phyloP scores from a whole-genome alignment of 768 basidiomycete species.

The Mycena galericulata region DNA sequence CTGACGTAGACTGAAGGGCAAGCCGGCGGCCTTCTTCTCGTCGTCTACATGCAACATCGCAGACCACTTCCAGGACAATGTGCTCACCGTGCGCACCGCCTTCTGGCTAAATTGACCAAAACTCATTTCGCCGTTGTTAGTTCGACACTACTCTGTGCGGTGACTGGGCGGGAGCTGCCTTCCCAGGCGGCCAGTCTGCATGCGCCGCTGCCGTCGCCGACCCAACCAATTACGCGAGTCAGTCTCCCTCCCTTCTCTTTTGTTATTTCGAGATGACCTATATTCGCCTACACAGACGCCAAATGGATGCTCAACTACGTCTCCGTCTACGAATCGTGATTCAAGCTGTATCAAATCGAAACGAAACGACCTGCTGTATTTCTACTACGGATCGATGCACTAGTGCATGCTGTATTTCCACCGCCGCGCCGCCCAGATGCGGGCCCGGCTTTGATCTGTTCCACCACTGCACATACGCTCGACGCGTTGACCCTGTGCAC shows the following conservation, averaged over 20 bases:
- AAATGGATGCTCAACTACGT: conserved; percentile 70
- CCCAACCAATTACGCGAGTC: conserved; percentile 63
- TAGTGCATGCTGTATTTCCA: conserved; percentile 7
- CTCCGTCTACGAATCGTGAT: conserved; percentile 54
- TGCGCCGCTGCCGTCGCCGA: conserved; percentile 64
- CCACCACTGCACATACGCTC: neutral
- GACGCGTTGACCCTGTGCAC: conserved; percentile 8
- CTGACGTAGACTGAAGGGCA: conserved; percentile 43
- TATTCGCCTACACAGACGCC: conserved; percentile 53
- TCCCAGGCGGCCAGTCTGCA: conserved; percentile 57
- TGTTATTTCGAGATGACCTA: conserved; percentile 37
- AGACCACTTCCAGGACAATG: conserved; percentile 65
- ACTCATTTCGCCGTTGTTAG: neutral
- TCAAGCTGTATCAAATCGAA: conserved; percentile 22
- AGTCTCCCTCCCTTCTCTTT: conserved; percentile 25
- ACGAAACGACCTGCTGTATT: conserved; percentile 33
- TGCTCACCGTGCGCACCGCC: conserved; percentile 48
- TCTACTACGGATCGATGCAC: neutral
- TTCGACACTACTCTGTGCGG: conserved; percentile 21
- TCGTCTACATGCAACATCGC: conserved; percentile 60
- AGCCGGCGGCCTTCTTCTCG: conserved; percentile 65
- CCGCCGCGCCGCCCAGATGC: conserved; percentile 12
- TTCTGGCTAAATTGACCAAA: neutral
- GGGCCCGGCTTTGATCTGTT: neutral
- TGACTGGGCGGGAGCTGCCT: conserved; percentile 50